A percentile compares a stretch with the other conserved stretches of the same genome.
phyloP scores from a whole-genome alignment of 1,139 yeast species.

The Pichia sp. region DNA sequence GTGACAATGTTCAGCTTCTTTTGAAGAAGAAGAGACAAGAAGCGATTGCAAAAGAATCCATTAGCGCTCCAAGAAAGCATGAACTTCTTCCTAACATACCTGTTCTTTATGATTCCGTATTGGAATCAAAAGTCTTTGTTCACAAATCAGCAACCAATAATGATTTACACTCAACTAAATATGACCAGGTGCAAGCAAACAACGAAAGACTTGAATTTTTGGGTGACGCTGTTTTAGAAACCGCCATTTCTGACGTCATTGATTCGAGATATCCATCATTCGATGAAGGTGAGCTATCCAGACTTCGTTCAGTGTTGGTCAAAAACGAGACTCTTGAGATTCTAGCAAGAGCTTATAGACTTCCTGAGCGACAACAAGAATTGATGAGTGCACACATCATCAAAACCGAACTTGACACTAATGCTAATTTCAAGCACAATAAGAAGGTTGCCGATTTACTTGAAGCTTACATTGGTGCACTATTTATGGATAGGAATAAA shows the following conservation, averaged over 20 bases:
- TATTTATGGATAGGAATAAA: slow-evolving; percentile 47
- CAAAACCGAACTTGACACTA: slow-evolving; percentile 7
- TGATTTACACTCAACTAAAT: slow-evolving; percentile 46
- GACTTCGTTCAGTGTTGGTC: slow-evolving; percentile 62
- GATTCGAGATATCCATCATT: slow-evolving; percentile 61
- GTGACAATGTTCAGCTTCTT: slow-evolving; percentile 12
- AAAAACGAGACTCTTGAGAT: slow-evolving; percentile 67
- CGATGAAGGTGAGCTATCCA: slow-evolving; percentile 77
- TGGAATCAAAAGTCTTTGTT: slow-evolving; percentile 67
- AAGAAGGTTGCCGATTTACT: slow-evolving; percentile 62
- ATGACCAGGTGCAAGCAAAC: slow-evolving; percentile 56
- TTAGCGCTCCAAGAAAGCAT: slow-evolving; percentile 28
- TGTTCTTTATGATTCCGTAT: slow-evolving; percentile 47
- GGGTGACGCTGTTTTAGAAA: slow-evolving; percentile 85
- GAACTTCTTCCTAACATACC: slow-evolving; percentile 52
- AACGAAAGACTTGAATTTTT: slow-evolving; percentile 90
- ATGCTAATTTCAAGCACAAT: slow-evolving; percentile 13
- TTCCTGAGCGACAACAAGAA: slow-evolving; percentile 32
- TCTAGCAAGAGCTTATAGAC: slow-evolving; percentile 65
- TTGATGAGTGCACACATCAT: slow-evolving; percentile 9
- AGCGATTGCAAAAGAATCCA: neutral
- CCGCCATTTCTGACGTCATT: slow-evolving; percentile 60
- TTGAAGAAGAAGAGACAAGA: slow-evolving; percentile 9
- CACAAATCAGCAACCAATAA: slow-evolving; percentile 70
- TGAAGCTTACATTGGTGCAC: slow-evolving; percentile 88